Base-by-base conservation (phyloP, 176 grass and related monocot genomes). In the Microstegium vimineum region DNA sequence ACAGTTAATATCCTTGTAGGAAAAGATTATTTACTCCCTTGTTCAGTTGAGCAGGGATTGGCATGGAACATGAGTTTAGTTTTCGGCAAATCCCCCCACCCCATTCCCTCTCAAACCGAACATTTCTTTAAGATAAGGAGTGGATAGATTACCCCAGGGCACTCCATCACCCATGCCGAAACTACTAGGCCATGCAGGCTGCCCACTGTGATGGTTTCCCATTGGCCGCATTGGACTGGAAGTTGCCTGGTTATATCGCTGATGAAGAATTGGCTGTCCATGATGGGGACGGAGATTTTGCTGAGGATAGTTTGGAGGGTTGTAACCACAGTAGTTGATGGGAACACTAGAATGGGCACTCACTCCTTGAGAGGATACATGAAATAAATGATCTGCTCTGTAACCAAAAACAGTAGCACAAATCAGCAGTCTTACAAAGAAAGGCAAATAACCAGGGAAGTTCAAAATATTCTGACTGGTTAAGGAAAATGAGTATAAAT, bases 111-210 rank as follows among this genome's bases (percentile, higher is more conserved):
- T 59, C 56, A 57, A 57, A 57, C 4, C n/a, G 3, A 59, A 59
- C n/a, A 59, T 59, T 59, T 59, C 9, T 57, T 23, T 31, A 71
- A 57, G 20, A 74, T 5, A 74, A 76, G 26, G 10, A 28, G 37
- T 6, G 1, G 26, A 26, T 23, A 78, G 59, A 80, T 88, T 90
- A 93, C 91, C 91, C 93, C 97, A 94, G 38, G 89, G 88, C 71
- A 87, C 82, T 82, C 73, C 80, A 42, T 94, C 92, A 13, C 67
- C 85, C 56, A 89, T 82, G 75, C 67, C 79, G 73, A 95, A 90
- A 83, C 74, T 62, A 81, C 77, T 72, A 60, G 90, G 61, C 85
- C 79, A 80, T 1, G 51, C 72, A 73, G 84, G 56, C 41, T 86
- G 96, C 51, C 69, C 84, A 74, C 45, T 88, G 56, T 93, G 93